A percentile compares a stretch with the other conserved stretches of the same genome.
Evolutionary conservation across 768 basidiomycete species (phyloP).

Genomic region (Russula earlei): DNA sequence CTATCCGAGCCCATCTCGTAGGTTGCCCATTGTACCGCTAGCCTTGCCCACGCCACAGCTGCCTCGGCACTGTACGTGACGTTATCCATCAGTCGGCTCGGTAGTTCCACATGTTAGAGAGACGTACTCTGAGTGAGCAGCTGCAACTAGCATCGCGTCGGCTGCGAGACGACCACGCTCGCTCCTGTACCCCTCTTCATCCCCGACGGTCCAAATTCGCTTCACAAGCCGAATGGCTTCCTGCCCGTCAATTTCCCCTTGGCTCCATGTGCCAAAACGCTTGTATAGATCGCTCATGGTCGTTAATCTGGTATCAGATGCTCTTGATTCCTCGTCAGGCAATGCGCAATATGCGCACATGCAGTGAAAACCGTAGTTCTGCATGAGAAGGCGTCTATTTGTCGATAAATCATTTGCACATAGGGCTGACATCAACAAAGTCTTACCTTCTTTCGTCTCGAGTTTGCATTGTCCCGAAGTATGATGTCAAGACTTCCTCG

Average conservation of each 20-base stretch:
- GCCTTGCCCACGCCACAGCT: conserved; percentile 40
- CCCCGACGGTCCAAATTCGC: conserved; percentile 48
- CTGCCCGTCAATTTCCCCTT: conserved; percentile 33
- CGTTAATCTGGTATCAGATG: conserved; percentile 43
- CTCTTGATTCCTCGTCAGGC: conserved; percentile 36
- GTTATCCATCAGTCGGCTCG: not conserved
- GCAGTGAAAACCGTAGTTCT: conserved; percentile 51
- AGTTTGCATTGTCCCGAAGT: conserved; percentile 46
- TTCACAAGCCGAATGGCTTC: conserved; percentile 41
- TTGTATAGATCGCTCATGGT: conserved; percentile 38
- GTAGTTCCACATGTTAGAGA: not conserved
- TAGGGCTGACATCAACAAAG: not conserved
- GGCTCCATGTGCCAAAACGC: conserved; percentile 43
- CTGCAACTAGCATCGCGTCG: conserved; percentile 51
- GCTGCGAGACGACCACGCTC: conserved; percentile 54
- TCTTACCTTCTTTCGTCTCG: conserved; percentile 41
- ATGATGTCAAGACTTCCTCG: conserved; percentile 56
- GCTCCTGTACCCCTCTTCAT: conserved; percentile 57
- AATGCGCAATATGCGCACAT: conserved; percentile 51
- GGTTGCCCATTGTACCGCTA: conserved; percentile 44
- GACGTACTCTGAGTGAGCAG: conserved; percentile 54
- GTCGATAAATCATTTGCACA: not conserved
- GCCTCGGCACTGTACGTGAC: conserved; percentile 33
- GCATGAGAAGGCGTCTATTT: conserved; percentile 37
- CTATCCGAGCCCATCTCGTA: conserved; percentile 50